Base-by-base conservation (phyloP, 1,284 basidiomycete species). In the Gymnopus androsaceus region DNA sequence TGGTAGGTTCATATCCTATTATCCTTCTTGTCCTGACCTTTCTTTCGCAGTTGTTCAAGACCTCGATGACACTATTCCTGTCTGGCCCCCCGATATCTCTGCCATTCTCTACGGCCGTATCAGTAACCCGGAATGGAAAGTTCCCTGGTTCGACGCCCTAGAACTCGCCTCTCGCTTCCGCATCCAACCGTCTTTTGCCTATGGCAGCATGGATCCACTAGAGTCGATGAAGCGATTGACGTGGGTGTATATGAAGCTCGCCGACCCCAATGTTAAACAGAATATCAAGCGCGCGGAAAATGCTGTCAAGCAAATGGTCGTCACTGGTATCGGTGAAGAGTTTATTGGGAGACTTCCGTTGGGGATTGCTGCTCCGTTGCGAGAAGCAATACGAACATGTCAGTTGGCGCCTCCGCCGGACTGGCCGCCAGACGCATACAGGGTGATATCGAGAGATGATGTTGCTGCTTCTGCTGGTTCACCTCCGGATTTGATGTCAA, bases 381-480 rank as follows among this genome's bases (percentile, higher is more conserved):
- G 86, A 52, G 95, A 98, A 69, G 91, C 90, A 4, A 76, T 92
- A 23, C 76, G 93, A 52, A 86, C 87, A 9, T 92, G 90, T 63
- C 94, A 95, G 64, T 71, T 89, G 12, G 80, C 84, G 0, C 92
- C 95, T 1, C 85, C 87, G 0, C 76, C 78, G 5, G 80, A 87
- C 56, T 94, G 91, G 90, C 77, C 84, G 0, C 66, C 83, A 6
- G 79, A 79, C 7, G 85, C 88, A 40, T 97, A 94, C 67, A 75
- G 79, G 12, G 79, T 92, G 2, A 83, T 96, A 54, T 89, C 88
- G 4, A 79, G 95, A 31, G 82, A 86, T 52, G 96, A 98, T 67
- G 75, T 97, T 2, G 85, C 88, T 6, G 81, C 84, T 19, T 81
- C 78, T 36, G 78, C 77, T 21, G 75, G 72, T 53, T 72, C 74